phyloP scores from a whole-genome alignment of 495 filamentous ascomycete species.

The Terfezia boudieri region DNA sequence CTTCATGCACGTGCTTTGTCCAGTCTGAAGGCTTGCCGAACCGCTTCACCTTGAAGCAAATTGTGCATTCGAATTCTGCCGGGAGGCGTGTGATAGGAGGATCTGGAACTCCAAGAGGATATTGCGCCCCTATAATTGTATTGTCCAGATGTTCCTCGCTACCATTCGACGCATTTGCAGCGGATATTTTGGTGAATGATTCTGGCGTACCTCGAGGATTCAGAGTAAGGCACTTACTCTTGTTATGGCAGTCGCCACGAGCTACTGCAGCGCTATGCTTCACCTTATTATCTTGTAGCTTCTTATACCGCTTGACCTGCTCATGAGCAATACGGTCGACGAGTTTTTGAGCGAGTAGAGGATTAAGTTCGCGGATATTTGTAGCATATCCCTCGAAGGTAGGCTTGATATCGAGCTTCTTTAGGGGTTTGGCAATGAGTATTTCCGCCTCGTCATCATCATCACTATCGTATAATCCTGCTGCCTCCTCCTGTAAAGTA shows the following conservation, averaged over 20 bases:
- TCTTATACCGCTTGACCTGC: constrained; percentile 58
- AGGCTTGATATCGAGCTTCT: constrained; percentile 20
- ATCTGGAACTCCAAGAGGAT: constrained; percentile 60
- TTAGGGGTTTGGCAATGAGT: neutral
- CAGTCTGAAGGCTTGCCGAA: constrained; percentile 92
- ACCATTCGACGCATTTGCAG: too few relatives aligned
- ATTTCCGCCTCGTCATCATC: constrained; percentile 25
- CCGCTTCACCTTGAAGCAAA: constrained; percentile 77
- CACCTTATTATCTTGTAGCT: constrained; percentile 45
- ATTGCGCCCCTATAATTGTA: constrained; percentile 22
- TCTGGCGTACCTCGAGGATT: neutral
- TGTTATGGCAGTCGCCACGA: constrained; percentile 10
- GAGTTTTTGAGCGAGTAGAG: constrained; percentile 41
- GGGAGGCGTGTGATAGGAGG: constrained; percentile 62
- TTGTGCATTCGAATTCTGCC: constrained; percentile 75
- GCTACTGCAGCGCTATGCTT: constrained; percentile 34
- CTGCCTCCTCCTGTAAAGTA: constrained; percentile 10
- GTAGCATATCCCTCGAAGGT: constrained; percentile 54
- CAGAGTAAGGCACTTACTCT: constrained; percentile 6
- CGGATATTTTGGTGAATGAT: neutral
- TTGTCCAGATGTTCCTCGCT: too few relatives aligned
- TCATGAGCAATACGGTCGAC: constrained; percentile 68
- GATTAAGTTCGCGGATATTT: constrained; percentile 52
- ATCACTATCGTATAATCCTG: constrained; percentile 25
- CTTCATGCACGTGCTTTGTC: constrained; percentile 95